These are phyloP conservation scores for Cucumis hystrix DNA, from an alignment of 306 rosid genomes.

Conservation along the genomic window DNA sequence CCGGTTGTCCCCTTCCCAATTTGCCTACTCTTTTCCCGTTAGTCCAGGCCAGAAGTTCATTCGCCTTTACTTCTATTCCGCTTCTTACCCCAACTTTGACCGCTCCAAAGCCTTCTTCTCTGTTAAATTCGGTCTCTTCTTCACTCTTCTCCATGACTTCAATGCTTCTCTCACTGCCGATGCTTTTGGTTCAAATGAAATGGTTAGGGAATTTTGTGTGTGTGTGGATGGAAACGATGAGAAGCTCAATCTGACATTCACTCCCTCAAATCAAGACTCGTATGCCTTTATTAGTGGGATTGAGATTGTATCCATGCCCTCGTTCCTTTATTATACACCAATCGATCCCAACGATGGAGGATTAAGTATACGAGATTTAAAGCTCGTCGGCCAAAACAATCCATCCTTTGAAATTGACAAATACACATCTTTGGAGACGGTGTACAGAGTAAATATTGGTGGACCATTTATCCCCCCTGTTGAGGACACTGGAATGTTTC, in stretches of 20 bases:
- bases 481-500: neutral
- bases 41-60: constrained; percentile 11
- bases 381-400: neutral
- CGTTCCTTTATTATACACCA: constrained; percentile 5
- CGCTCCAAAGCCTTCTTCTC: constrained; percentile 8
- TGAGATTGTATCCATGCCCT: constrained; percentile 18
- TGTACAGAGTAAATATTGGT: constrained; percentile 14
- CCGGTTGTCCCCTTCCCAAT: neutral
- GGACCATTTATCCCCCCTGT: neutral
- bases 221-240: neutral
- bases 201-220: constrained; percentile 7
- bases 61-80: constrained; percentile 15
- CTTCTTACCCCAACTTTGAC: neutral
- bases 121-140: constrained; percentile 3
- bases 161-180: constrained; percentile 1
- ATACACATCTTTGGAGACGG: constrained; percentile 10
- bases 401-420: neutral
- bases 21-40: neutral
- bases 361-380: neutral
- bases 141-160: constrained; percentile 9
- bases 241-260: constrained; percentile 8
- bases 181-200: neutral
- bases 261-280: neutral
- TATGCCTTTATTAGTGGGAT: constrained; percentile 21
- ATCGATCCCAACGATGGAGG: neutral